Percentiles rank a stretch among this genome's conserved stretches.
These are phyloP conservation scores for Pseudofabraea citricarpa DNA, from an alignment of 2,329 filamentous ascomycete genomes.

Conservation along the genomic window DNA sequence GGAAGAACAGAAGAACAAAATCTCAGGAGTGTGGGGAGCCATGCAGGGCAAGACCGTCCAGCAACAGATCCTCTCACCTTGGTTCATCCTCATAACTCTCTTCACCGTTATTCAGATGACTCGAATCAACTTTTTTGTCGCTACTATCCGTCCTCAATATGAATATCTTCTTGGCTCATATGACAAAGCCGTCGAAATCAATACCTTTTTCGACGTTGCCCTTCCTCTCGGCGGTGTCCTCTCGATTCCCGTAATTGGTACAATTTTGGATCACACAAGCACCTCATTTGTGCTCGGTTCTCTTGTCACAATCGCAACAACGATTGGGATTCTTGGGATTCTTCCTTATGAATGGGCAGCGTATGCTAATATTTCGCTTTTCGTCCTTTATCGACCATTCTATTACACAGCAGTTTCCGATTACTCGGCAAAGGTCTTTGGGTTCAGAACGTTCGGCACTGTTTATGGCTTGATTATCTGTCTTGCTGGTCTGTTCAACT, in stretches of 20 bases:
- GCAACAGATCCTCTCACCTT: conserved; percentile 72
- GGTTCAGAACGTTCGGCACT: conserved; percentile 85
- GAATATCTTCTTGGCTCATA: conserved; percentile 64
- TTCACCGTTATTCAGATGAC: conserved; percentile 74
- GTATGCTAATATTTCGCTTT: conserved; percentile 72
- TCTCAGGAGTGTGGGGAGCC: conserved; percentile 75
- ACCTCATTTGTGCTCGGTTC: conserved; percentile 66
- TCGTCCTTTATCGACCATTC: conserved; percentile 80
- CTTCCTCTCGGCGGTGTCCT: conserved; percentile 78
- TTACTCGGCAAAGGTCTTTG: conserved; percentile 87
- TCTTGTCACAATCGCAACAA: conserved; percentile 66
- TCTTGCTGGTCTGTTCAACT: conserved; percentile 77
- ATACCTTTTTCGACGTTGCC: conserved; percentile 82
- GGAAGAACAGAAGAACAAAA: conserved; percentile 66
- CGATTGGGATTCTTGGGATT: conserved; percentile 72
- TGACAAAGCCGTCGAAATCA: conserved; percentile 61
- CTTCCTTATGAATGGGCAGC: conserved; percentile 67
- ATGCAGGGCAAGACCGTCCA: conserved; percentile 68
- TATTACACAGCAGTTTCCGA: conserved; percentile 92
- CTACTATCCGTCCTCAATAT: conserved; percentile 80
- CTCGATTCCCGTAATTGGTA: conserved; percentile 82
- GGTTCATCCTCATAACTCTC: conserved; percentile 79
- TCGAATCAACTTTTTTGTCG: conserved; percentile 89
- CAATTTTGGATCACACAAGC: conserved; percentile 70
- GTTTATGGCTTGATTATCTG: conserved; percentile 93